Evolutionary conservation across 2,329 filamentous ascomycete species (phyloP).

Genomic region (Ophiocordyceps australis): DNA sequence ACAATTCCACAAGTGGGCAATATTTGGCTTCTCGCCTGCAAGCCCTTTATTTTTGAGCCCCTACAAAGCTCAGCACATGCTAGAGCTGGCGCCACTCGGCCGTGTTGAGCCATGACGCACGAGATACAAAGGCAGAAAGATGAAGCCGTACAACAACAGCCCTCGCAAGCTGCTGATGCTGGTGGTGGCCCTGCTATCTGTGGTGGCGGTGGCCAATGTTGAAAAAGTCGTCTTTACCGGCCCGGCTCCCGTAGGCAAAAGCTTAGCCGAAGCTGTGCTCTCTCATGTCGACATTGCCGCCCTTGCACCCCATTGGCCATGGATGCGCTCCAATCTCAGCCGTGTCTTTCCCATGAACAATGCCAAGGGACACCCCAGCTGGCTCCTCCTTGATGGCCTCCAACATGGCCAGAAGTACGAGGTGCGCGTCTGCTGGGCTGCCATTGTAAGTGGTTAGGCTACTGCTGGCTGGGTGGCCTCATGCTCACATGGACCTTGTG

Average conservation of each 20-base stretch:
- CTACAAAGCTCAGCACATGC: no score
- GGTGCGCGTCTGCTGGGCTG: constrained; percentile 82
- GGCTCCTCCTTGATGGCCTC: constrained; percentile 61
- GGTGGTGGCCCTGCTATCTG: no score
- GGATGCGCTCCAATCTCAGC: constrained; percentile 44
- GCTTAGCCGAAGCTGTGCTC: constrained; percentile 17
- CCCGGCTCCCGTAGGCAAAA: constrained; percentile 38
- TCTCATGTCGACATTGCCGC: constrained; percentile 42
- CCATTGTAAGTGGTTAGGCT: constrained; percentile 57
- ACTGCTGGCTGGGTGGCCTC: background rate
- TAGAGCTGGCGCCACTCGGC: no score
- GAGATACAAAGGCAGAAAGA: no score
- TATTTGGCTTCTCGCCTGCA: no score
- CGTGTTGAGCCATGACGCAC: no score
- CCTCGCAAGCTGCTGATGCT: constrained; percentile 3
- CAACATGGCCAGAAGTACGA: constrained; percentile 67
- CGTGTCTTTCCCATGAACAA: constrained; percentile 44
- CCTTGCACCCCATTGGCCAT: constrained; percentile 38
- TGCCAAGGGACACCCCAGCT: constrained; percentile 45
- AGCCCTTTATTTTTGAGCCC: no score
- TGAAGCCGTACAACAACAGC: no score
- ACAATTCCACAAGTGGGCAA: no score
- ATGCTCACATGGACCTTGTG: background rate
- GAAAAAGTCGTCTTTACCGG: constrained; percentile 84
- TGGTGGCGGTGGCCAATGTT: constrained; percentile 43